Evolutionary conservation across 2,329 filamentous ascomycete species (phyloP).

Genomic region (Fonsecaea pugnacius): DNA sequence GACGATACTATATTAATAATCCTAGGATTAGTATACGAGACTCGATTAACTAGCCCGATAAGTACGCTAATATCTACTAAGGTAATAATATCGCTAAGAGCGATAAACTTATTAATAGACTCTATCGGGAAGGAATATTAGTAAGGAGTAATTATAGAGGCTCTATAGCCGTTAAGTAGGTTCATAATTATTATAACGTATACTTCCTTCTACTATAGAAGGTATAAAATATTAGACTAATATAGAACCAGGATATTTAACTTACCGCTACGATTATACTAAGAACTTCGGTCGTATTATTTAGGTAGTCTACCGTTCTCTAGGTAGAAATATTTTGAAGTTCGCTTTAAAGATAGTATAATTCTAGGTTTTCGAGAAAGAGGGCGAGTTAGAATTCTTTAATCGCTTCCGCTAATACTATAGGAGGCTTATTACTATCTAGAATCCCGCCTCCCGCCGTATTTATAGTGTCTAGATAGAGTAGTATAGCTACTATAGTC

Average conservation of each 20-base stretch:
- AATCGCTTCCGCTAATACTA: constrained; percentile 31
- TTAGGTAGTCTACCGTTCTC: constrained; percentile 37
- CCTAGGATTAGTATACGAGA: constrained; percentile 32
- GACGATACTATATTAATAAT: constrained; percentile 35
- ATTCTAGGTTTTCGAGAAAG: constrained; percentile 40
- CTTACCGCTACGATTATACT: constrained; percentile 35
- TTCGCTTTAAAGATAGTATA: constrained; percentile 36
- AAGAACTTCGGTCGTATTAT: constrained; percentile 39
- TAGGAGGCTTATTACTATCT: constrained; percentile 1
- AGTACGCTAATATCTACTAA: constrained; percentile 38
- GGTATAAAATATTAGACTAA: background rate
- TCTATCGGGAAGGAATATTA: constrained; percentile 37
- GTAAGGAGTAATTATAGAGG: constrained; percentile 36
- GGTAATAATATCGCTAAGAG: constrained; percentile 39
- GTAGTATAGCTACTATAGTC: constrained; percentile 8
- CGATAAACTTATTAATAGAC: constrained; percentile 36
- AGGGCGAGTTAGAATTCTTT: constrained; percentile 36
- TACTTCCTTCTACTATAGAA: constrained; percentile 30
- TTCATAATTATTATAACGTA: constrained; percentile 31
- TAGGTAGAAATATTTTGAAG: constrained; percentile 37
- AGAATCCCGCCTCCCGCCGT: constrained; percentile 15
- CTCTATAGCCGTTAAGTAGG: constrained; percentile 35
- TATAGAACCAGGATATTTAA: background rate
- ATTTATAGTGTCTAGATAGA: constrained; percentile 11
- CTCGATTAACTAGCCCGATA: constrained; percentile 33